Evolutionary conservation across 2,329 filamentous ascomycete genomes (phyloP).

Genomic region (Pseudocercospora fuligena): DNA sequence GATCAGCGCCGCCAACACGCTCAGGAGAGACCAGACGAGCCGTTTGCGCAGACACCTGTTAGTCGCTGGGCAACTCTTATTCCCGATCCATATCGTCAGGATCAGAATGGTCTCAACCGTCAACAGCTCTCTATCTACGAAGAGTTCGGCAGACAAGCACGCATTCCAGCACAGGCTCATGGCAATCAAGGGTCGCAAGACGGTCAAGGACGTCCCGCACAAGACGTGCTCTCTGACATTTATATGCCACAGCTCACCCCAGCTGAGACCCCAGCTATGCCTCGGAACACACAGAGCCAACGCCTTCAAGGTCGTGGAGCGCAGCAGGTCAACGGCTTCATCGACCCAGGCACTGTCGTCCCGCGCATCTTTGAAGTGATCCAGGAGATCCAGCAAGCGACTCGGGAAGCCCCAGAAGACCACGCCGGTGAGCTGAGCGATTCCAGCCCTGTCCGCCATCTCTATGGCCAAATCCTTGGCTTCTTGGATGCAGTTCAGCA

Average conservation of each 20-base stretch:
- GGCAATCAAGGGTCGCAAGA: conserved; percentile 63
- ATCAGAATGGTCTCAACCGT: conserved; percentile 73
- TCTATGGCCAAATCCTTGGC: conserved; percentile 62
- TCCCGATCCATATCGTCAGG: conserved; percentile 88
- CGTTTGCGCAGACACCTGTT: conserved; percentile 78
- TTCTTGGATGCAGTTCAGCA: conserved; percentile 59
- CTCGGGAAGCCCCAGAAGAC: conserved; percentile 62
- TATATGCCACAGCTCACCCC: conserved; percentile 68
- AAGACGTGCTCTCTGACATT: conserved; percentile 66
- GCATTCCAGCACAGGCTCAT: conserved; percentile 56
- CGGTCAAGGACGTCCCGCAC: conserved; percentile 60
- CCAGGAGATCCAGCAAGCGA: conserved; percentile 60
- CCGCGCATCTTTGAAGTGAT: conserved; percentile 61
- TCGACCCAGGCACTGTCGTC: conserved; percentile 58
- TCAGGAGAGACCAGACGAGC: conserved; percentile 75
- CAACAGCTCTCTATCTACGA: conserved; percentile 97
- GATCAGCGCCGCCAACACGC: conserved; percentile 78
- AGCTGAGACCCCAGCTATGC: conserved; percentile 65
- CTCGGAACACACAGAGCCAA: conserved; percentile 61
- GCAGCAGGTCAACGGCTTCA: conserved; percentile 64
- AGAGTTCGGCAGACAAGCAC: conserved; percentile 87
- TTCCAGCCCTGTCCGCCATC: conserved; percentile 60
- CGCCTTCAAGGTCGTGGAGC: conserved; percentile 43
- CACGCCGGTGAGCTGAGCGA: conserved; percentile 62
- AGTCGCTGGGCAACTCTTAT: conserved; percentile 94